Evolutionary conservation across 495 filamentous ascomycete species (phyloP), one percentile per base, ranked within the genome.

Genomic region (Tuber borchii): DNA sequence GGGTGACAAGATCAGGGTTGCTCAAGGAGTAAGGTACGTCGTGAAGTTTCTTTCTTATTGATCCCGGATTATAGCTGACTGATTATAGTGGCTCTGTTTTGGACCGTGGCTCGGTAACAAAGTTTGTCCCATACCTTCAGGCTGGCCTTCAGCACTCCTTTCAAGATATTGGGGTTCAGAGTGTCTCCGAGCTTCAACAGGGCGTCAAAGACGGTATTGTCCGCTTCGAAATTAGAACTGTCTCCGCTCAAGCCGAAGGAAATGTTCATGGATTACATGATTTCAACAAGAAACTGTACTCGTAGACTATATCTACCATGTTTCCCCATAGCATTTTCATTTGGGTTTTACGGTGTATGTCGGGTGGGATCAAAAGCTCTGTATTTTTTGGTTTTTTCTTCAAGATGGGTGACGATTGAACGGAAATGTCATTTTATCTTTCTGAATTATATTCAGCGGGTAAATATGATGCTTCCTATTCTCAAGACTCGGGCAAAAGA

Each of bases 261-360:
- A 93, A 93, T 82, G 94, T 99, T 79, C 95, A 98, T 83, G 90
- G 91, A 81, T 91, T 99, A 88, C 93, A 98, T 86, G 95, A 91
- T 84, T 98, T 95, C 84, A 97, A 97, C 87, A 99, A 98, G 91
- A 99, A 97, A 87, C 91, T 99, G 77, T 99, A 97, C 85, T 92
- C 93, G 76, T 97, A 91, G 84, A 80, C 75, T 48, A 45, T 31
- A 71, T 74, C 71, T 72, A 45, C 76, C 31, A 69, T 73, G 43
- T 73, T 42, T 61, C 69, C 37, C 44, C 44, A 74, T 56, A 40
- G 26, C 56, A 70, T 8, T 22, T 39, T 71, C 43, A 22, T 70
- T 71, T 40, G 34, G 37, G 40, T 44, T 73, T 80, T 76, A 74
- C 45, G 78, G 74, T 80, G 78, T 76, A 69, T 40, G 26, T 17